Percentiles rank a stretch among this genome's conserved stretches.
Evolutionary conservation across 352 stramenopile species (phyloP).

Genomic region (Phytophthora quininea): DNA sequence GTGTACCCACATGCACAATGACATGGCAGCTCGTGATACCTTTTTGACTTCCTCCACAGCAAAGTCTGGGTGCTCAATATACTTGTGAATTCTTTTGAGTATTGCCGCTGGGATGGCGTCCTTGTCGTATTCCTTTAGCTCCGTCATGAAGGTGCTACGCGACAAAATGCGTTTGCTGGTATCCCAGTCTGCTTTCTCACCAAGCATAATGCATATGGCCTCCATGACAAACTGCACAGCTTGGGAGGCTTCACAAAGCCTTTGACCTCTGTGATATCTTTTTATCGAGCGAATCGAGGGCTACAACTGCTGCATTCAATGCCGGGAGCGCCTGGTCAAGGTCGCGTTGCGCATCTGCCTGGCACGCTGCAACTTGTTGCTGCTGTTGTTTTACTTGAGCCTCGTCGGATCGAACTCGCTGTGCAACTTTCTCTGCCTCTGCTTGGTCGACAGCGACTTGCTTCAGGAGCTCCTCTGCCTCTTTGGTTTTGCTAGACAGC

Average conservation of each 20-base stretch:
- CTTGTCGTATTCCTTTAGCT: slow-evolving; percentile 90
- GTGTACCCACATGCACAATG: slow-evolving; percentile 90
- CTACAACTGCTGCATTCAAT: slow-evolving; percentile 72
- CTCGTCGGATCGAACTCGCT: slow-evolving; percentile 66
- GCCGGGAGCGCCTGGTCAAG: slow-evolving; percentile 76
- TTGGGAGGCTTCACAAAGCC: slow-evolving; percentile 83
- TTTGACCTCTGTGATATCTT: slow-evolving; percentile 89
- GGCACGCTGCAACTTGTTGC: slow-evolving; percentile 59
- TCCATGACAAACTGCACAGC: slow-evolving; percentile 89
- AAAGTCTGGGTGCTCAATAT: slow-evolving; percentile 87
- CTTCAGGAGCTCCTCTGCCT: slow-evolving; percentile 64
- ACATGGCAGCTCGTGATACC: slow-evolving; percentile 79
- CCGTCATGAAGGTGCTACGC: slow-evolving; percentile 71
- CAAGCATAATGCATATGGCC: slow-evolving; percentile 88
- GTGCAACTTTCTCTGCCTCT: slow-evolving; percentile 52
- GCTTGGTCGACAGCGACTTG: slow-evolving; percentile 70
- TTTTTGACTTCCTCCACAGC: slow-evolving; percentile 85
- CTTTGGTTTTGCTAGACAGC: slow-evolving; percentile 58
- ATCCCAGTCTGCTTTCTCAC: slow-evolving; percentile 86
- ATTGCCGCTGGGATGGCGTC: slow-evolving; percentile 63
- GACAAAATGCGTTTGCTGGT: slow-evolving; percentile 83
- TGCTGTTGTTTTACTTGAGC: slow-evolving; percentile 69
- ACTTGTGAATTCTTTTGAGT: slow-evolving; percentile 83
- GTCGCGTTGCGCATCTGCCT: slow-evolving; percentile 78
- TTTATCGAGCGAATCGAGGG: slow-evolving; percentile 86